Evolutionary conservation across 176 grass and related monocot species (phyloP), one percentile per base, ranked within the genome.

Genomic region (Lolium multiflorum): DNA sequence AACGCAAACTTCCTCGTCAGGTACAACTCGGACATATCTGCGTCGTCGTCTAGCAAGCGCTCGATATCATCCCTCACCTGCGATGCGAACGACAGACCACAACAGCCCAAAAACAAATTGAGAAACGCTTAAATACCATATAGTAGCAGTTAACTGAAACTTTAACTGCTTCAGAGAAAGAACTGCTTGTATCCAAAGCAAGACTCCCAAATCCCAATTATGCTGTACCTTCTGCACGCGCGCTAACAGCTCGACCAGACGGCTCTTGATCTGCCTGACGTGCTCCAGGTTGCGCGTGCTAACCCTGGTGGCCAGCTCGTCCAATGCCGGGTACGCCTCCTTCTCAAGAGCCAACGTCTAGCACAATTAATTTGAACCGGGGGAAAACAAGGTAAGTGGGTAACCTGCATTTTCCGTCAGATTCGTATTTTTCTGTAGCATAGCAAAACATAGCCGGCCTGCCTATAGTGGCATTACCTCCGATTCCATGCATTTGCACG

Each of bases 161-260:
- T 11, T 15, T 50, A 44, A 7, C 24, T 7, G 58, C 21, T 61
- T 61, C 9, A 61, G 24, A 31, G 12, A 2, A 31, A 35, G 15
- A 82, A 71, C 46, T 35, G 31, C 31, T 22, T 17, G 3, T 63
- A 55, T 31, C 37, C 17, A 17, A 17, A 57, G 37, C 51, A 86
- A 39, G 89, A 38, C 11, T 54, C 4, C 39, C 26, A 24, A 49
- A 49, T 15, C 35, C 25, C 1, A 48, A 11, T 84, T 49, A 41
- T n/a, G n/a, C n/a, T n/a, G n/a, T n/a, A 98, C 95, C 91, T 93
- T 98, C 62, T 98, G 91, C 68, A 93, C 91, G 12, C 93, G 89
- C 11, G 89, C 87, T 76, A 89, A 89, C 13, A 98, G 77, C 4
- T 52, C 89, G 24, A 95, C 93, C 80, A 98, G 78, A 28, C 87